phyloP scores from a whole-genome alignment of 352 stramenopile genomes.

The Globisporangium paddicum region DNA sequence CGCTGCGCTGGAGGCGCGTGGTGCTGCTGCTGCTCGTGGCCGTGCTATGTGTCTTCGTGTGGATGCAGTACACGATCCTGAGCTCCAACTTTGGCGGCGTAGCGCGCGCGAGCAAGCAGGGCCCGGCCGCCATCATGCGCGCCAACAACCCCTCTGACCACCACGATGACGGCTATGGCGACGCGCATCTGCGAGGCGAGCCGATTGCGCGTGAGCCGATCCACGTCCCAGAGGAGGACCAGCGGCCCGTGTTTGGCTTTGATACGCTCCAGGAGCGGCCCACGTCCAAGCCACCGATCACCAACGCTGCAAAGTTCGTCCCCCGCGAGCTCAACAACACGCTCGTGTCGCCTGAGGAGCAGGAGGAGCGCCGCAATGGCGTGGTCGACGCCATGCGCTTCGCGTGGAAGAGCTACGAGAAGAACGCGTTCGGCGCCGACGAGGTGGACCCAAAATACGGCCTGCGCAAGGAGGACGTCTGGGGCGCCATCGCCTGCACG shows the following conservation, averaged over 20 bases:
- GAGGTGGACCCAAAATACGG: constrained; percentile 88
- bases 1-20: constrained; percentile 16
- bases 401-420: constrained; percentile 89
- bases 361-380: constrained; percentile 36
- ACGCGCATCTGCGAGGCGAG: neutral
- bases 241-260: constrained; percentile 7
- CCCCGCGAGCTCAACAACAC: neutral
- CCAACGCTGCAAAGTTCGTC: constrained; percentile 5
- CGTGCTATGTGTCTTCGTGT: constrained; percentile 34
- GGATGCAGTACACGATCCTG: constrained; percentile 52
- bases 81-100: constrained; percentile 23
- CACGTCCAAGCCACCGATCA: constrained; percentile 2
- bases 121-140: constrained; percentile 8
- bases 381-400: constrained; percentile 71
- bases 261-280: constrained; percentile 6
- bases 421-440: constrained; percentile 94
- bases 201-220: neutral
- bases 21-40: constrained; percentile 10
- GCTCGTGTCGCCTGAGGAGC: constrained; percentile 10
- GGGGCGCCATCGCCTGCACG: constrained; percentile 88
- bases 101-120: constrained; percentile 12
- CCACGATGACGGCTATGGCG: neutral
- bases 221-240: neutral
- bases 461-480: constrained; percentile 68
- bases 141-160: constrained; percentile 1